These are phyloP conservation scores for Pleoardoris graminearum DNA, from an alignment of 2,329 filamentous ascomycete genomes.

Conservation along the genomic window DNA sequence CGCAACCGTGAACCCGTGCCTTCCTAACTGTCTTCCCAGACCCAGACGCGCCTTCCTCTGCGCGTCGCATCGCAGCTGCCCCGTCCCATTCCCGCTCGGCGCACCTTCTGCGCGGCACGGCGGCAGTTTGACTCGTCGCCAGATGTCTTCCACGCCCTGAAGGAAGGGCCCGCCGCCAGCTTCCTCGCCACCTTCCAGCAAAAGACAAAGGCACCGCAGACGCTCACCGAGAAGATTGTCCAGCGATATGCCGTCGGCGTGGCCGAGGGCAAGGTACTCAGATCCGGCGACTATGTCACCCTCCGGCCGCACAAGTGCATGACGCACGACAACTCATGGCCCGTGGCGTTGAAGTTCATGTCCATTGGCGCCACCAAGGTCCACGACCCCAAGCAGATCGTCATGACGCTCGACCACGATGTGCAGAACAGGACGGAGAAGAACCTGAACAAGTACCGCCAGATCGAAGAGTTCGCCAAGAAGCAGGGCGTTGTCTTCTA, in stretches of 20 bases:
- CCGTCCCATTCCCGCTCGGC: conserved; percentile 26
- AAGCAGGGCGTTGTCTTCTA: conserved; percentile 79
- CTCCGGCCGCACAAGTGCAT: conserved; percentile 74
- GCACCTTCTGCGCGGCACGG: conserved; percentile 32
- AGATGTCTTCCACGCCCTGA: conserved; percentile 63
- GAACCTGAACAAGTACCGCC: conserved; percentile 80
- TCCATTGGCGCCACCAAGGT: conserved; percentile 77
- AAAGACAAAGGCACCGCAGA: conserved; percentile 64
- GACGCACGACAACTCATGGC: conserved; percentile 85
- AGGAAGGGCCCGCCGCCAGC: conserved; percentile 63
- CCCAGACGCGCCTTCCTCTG: conserved; percentile 29
- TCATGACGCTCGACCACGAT: conserved; percentile 86
- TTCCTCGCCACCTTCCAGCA: conserved; percentile 71
- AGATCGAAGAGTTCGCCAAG: conserved; percentile 81
- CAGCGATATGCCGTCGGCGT: conserved; percentile 80
- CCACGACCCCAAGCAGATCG: conserved; percentile 71
- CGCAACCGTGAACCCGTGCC: background rate
- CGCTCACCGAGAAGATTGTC: conserved; percentile 89
- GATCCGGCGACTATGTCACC: conserved; percentile 80
- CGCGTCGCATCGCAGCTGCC: conserved; percentile 30
- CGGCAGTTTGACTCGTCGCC: conserved; percentile 26
- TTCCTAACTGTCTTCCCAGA: conserved; percentile 26
- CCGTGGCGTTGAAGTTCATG: conserved; percentile 78
- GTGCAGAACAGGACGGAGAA: conserved; percentile 79
- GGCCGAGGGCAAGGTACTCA: conserved; percentile 72